Evolutionary conservation across 148 eudicot genomes (phyloP).

Genomic region (Rhododendron kiyosumense): DNA sequence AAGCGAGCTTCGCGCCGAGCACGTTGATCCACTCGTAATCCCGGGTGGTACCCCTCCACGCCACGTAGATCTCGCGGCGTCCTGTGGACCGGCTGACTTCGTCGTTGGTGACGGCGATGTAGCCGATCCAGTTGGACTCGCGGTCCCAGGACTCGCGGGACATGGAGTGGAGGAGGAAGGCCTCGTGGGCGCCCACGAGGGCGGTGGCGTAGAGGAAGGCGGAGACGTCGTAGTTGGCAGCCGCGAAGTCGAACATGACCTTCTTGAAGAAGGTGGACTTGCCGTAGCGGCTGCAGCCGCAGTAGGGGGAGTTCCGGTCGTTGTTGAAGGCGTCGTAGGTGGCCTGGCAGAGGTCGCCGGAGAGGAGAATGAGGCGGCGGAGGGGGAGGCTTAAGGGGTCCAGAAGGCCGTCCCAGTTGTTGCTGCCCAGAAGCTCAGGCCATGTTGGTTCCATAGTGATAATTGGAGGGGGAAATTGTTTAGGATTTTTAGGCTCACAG

Average conservation of each 20-base stretch:
- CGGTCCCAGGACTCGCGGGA: slow-evolving; percentile 19
- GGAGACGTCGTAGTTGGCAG: slow-evolving; percentile 7
- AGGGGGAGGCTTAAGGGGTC: slow-evolving; percentile 60
- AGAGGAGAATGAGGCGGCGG: slow-evolving; percentile 62
- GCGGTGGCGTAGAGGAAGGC: slow-evolving; percentile 24
- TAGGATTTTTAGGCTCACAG: neutral
- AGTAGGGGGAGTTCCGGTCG: slow-evolving; percentile 15
- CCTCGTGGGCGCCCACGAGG: slow-evolving; percentile 4
- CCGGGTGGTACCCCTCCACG: slow-evolving; percentile 21
- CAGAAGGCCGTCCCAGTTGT: slow-evolving; percentile 63
- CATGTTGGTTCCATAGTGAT: slow-evolving; percentile 23
- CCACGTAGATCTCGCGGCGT: slow-evolving; percentile 21
- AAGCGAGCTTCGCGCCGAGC: slow-evolving; percentile 12
- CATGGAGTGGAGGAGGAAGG: slow-evolving; percentile 11
- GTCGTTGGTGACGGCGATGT: slow-evolving; percentile 21
- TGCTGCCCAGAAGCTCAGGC: slow-evolving; percentile 47
- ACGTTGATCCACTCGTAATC: slow-evolving; percentile 14
- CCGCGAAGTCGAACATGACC: slow-evolving; percentile 10
- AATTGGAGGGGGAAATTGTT: neutral
- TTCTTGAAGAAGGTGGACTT: slow-evolving; percentile 11
- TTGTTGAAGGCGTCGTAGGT: slow-evolving; percentile 48
- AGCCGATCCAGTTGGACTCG: slow-evolving; percentile 26
- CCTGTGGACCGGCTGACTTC: slow-evolving; percentile 1
- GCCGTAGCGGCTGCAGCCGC: slow-evolving; percentile 23
- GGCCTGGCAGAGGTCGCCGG: slow-evolving; percentile 87